Percentiles rank a stretch among this genome's conserved stretches.
Conservation (phyloP, 2,329 filamentous ascomycete genomes). For the Claviceps pazoutovae region DNA sequence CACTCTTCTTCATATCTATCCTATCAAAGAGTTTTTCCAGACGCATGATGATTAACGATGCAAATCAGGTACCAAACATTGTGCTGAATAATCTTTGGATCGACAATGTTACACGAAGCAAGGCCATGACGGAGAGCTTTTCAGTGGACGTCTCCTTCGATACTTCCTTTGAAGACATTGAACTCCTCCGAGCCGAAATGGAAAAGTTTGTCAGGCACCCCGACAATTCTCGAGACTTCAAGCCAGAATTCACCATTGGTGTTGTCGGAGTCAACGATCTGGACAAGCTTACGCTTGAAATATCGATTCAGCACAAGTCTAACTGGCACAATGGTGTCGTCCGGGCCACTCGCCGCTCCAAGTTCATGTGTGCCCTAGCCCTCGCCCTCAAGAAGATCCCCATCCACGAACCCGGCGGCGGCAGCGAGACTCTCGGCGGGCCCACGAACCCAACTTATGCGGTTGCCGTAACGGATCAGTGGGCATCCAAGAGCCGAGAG, state of each 20-base stretch:
- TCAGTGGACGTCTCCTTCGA: slow-evolving; percentile 71
- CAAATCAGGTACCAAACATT: slow-evolving; percentile 73
- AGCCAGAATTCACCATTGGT: slow-evolving; percentile 66
- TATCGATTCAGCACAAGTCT: slow-evolving; percentile 83
- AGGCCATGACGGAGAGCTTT: slow-evolving; percentile 79
- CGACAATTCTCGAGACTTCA: slow-evolving; percentile 85
- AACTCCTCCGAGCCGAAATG: slow-evolving; percentile 73
- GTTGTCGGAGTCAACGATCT: slow-evolving; percentile 68
- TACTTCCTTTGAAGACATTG: slow-evolving; percentile 79
- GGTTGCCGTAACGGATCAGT: slow-evolving; percentile 57
- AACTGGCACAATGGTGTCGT: slow-evolving; percentile 83
- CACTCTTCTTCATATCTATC: background rate
- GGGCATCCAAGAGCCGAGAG: slow-evolving; percentile 50
- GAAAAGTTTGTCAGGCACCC: slow-evolving; percentile 68
- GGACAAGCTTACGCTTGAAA: slow-evolving; percentile 71
- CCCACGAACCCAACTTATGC: slow-evolving; percentile 69
- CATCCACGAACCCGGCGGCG: slow-evolving; percentile 69
- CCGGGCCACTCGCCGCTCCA: slow-evolving; percentile 68
- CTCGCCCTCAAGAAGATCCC: slow-evolving; percentile 76
- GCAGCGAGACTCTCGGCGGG: slow-evolving; percentile 44
- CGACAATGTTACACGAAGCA: slow-evolving; percentile 83
- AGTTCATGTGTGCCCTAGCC: slow-evolving; percentile 92
- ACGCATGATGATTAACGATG: background rate
- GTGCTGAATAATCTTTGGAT: slow-evolving; percentile 86
- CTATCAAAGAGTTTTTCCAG: background rate